Evolutionary conservation across 2,329 filamentous ascomycete species (phyloP).

Genomic region (Chaetothyriales sp.): DNA sequence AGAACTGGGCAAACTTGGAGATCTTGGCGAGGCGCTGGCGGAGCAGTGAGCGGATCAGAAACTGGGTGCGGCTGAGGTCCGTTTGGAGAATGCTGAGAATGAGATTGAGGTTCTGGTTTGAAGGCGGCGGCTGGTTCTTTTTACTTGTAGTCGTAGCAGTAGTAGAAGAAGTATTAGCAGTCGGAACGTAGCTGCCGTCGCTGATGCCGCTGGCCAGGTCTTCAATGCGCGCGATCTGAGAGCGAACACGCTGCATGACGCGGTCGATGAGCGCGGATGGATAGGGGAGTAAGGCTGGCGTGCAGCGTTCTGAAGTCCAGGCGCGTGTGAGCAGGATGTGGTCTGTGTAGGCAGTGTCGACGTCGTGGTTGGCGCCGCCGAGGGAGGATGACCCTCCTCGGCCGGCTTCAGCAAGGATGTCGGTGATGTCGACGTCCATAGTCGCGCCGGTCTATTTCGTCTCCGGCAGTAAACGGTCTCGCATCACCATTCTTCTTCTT

Average conservation of each 20-base stretch:
- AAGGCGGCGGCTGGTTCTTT: conserved; percentile 52
- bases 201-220: conserved; percentile 34
- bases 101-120: conserved; percentile 86
- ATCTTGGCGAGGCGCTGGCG: conserved; percentile 72
- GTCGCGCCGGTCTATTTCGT: neutral
- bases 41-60: conserved; percentile 67
- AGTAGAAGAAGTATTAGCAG: conserved; percentile 18
- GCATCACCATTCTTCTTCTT: neutral
- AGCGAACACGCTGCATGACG: conserved; percentile 55
- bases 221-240: conserved; percentile 51
- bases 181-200: conserved; percentile 26
- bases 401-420: conserved; percentile 37
- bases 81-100: conserved; percentile 89
- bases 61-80: conserved; percentile 88
- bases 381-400: conserved; percentile 16
- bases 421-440: conserved; percentile 20
- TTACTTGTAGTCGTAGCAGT: conserved; percentile 8
- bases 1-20: conserved; percentile 36
- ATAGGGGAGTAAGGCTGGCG: conserved; percentile 76
- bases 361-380: conserved; percentile 3
- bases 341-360: conserved; percentile 36
- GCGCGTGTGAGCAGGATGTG: conserved; percentile 77
- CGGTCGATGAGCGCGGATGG: conserved; percentile 64
- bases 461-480: neutral
- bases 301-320: conserved; percentile 83